Conservation (phyloP, 2,329 filamentous ascomycete genomes). For the Aspergillus sojae region DNA sequence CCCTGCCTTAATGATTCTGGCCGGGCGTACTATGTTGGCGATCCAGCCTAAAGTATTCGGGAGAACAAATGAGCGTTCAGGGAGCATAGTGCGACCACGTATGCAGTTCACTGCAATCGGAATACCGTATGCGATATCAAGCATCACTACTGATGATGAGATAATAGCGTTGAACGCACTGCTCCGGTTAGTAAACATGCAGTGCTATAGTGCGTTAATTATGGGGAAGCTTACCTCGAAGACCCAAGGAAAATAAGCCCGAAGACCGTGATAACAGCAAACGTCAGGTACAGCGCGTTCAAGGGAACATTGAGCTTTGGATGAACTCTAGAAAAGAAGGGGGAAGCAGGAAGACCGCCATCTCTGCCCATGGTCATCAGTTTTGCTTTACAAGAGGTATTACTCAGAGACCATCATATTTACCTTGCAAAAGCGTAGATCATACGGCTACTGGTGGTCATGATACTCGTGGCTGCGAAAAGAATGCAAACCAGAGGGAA, state of each 20-base stretch:
- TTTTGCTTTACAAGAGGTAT: background rate
- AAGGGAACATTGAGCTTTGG: conserved; percentile 64
- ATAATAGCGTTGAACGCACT: conserved; percentile 71
- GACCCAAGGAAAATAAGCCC: conserved; percentile 72
- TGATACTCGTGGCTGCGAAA: conserved; percentile 36
- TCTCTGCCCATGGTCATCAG: conserved; percentile 48
- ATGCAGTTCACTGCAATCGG: conserved; percentile 71
- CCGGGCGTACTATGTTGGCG: conserved; percentile 55
- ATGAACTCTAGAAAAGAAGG: conserved; percentile 64
- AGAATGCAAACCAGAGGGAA: conserved; percentile 36
- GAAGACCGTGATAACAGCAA: conserved; percentile 65
- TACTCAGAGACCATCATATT: background rate
- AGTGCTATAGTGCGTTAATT: conserved; percentile 30
- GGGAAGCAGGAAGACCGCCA: conserved; percentile 65
- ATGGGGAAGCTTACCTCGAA: conserved; percentile 28
- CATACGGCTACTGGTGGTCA: conserved; percentile 41
- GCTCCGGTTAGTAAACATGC: background rate
- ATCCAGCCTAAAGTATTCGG: conserved; percentile 60
- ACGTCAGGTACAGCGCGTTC: conserved; percentile 65
- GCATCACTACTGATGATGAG: conserved; percentile 69
- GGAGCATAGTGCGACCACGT: conserved; percentile 67
- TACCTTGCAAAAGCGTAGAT: conserved; percentile 39
- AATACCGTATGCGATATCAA: conserved; percentile 74
- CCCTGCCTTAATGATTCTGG: background rate
- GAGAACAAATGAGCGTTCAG: conserved; percentile 61